A percentile compares a stretch with the other conserved stretches of the same genome.
phyloP scores from a whole-genome alignment of 2,329 filamentous ascomycete species.

The Neopestalotiopsis sp. region DNA sequence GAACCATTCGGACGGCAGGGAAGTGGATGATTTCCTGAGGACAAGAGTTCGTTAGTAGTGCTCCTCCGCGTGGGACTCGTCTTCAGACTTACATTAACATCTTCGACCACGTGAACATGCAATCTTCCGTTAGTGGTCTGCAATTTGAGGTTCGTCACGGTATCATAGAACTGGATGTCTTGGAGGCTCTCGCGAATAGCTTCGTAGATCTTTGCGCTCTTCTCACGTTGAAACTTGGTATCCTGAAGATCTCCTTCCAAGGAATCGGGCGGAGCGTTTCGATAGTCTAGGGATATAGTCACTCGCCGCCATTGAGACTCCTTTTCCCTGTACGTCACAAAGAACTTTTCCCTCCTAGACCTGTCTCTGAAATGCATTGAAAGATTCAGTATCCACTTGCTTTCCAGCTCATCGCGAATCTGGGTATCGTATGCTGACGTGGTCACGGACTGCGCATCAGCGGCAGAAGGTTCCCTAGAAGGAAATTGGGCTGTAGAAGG shows the following conservation, averaged over 20 bases:
- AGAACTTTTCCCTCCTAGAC: slow-evolving; percentile 95
- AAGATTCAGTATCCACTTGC: slow-evolving; percentile 92
- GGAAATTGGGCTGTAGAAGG: slow-evolving; percentile 31
- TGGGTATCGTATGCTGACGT: slow-evolving; percentile 64
- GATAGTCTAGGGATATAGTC: slow-evolving; percentile 93
- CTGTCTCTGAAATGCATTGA: slow-evolving; percentile 98
- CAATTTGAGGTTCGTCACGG: slow-evolving; percentile 93
- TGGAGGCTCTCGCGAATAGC: slow-evolving; percentile 88
- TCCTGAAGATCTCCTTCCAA: slow-evolving; percentile 82
- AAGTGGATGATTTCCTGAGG: slow-evolving; percentile 83
- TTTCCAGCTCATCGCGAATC: slow-evolving; percentile 83
- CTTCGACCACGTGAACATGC: slow-evolving; percentile 97
- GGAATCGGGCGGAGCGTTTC: slow-evolving; percentile 77
- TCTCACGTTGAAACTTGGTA: slow-evolving; percentile 86
- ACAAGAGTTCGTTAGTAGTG: slow-evolving; percentile 10
- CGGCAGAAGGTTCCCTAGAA: slow-evolving; percentile 27
- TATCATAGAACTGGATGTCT: slow-evolving; percentile 96
- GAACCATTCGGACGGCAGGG: slow-evolving; percentile 74
- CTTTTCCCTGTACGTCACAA: slow-evolving; percentile 88
- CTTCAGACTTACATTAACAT: slow-evolving; percentile 70
- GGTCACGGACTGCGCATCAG: slow-evolving; percentile 55
- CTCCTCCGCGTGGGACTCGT: not conserved
- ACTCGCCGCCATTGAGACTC: slow-evolving; percentile 84
- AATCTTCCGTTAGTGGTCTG: slow-evolving; percentile 86
- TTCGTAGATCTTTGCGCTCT: slow-evolving; percentile 91